A percentile compares a stretch with the other conserved stretches of the same genome.
phyloP scores from a whole-genome alignment of 2,329 filamentous ascomycete genomes.

The Monosporascus ibericus region DNA sequence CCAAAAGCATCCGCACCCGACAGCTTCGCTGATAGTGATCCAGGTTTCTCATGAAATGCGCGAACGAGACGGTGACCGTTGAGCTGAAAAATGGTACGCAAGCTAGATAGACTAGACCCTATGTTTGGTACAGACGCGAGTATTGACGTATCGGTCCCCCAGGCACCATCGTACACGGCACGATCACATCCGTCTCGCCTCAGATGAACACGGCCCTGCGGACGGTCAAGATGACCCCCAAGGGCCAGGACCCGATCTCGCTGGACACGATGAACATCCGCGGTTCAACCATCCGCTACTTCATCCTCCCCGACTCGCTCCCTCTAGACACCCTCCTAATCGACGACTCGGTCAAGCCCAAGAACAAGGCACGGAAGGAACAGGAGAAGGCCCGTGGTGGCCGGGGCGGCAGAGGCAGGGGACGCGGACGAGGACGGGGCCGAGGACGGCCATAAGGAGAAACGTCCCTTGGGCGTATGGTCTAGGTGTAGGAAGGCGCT shows the following conservation, averaged over 20 bases:
- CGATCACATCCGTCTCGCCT: slow-evolving; percentile 91
- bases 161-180: slow-evolving; percentile 96
- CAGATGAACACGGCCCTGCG: slow-evolving; percentile 98
- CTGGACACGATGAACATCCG: slow-evolving; percentile 96
- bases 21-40: slow-evolving; percentile 26
- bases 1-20: slow-evolving; percentile 25
- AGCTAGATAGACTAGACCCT: no score
- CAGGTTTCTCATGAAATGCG: slow-evolving; percentile 99
- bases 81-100: slow-evolving; percentile 91
- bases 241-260: slow-evolving; percentile 77
- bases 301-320: slow-evolving; percentile 91
- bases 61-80: slow-evolving; percentile 96
- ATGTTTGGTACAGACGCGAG: no score
- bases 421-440: slow-evolving; percentile 50
- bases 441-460: slow-evolving; percentile 28
- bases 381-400: slow-evolving; percentile 35
- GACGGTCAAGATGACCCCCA: slow-evolving; percentile 92
- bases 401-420: slow-evolving; percentile 47
- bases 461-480: no score
- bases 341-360: slow-evolving; percentile 94
- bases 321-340: slow-evolving; percentile 93
- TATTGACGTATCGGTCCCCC: not conserved
- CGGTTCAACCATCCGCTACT: slow-evolving; percentile 92
- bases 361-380: slow-evolving; percentile 99
- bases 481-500: no score